Base-by-base conservation (phyloP, 2,329 filamentous ascomycete species). In the Rosellinia necatrix region DNA sequence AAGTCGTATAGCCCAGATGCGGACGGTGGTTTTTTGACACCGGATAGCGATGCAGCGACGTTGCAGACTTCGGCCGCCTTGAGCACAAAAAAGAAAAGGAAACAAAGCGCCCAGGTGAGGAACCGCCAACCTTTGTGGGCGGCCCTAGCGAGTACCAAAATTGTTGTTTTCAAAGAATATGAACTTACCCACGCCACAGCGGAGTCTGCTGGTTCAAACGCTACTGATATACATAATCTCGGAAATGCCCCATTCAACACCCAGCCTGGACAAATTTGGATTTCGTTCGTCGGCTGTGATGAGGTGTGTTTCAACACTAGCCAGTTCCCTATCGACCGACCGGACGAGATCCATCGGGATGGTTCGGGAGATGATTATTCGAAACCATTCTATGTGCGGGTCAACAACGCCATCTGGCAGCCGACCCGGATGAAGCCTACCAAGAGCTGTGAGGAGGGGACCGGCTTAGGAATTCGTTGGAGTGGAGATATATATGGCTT, bases 91-190 rank as follows among this genome's bases (percentile, higher is more conserved):
- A 94, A 91, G 77, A 89, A 90, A 76, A 86, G 89, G 75, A 93
- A 94, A 76, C 91, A 96, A 75, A 93, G 90, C 70, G 92, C 91
- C 56, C 90, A 94, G 73, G 91, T 96, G 64, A 83, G 92, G 72
- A 90, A 91, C 71, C 87, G 91, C 70, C 92, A 97, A 75, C 92
- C 92, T 44, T 84, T 97, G 63, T 97, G 92, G 92, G 91, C 92
- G 62, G 92, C 92, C 43, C 83, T 97, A 66, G 92, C 92, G 48
- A 96, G 91, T 76, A 96, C 92, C 70, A 97, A 97, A 80, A 92
- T 97, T 71, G 93, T 94, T 66, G 91, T 96, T 75, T 87, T 96
- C 70, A 94, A 96, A 76, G 92, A 92, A 74, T 90, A 91, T 66
- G 89, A 92, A 75, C 84, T 96, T 71, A 93, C 90, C 63, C 86